Base-by-base conservation (phyloP, 169 alveolate species). In the Cryptosporidium viatorum region DNA sequence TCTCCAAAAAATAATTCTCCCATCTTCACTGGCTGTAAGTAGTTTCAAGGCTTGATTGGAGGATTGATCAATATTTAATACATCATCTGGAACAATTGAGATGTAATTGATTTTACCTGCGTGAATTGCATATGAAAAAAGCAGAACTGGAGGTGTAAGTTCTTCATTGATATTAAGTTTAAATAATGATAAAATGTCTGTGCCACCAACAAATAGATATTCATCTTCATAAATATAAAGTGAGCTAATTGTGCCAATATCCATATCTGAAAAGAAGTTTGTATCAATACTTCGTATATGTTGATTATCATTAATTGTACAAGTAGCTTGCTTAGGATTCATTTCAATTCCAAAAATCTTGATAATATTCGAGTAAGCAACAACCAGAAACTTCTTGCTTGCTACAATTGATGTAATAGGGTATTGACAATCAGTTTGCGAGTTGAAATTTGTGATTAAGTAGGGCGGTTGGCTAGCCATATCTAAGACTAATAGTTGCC, bases 401-500 rank as follows among this genome's bases (percentile, higher is more conserved):
- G 41, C 50, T 21, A 41, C 52, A 59, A 80, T 80, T n/a, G 70
- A 80, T 16, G 89, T 60, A 29, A 80, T 58, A 26, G 71, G 69
- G 29, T 33, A 37, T 80, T 67, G 35, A 29, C 58, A 80, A 23
- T 58, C 70, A 5, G 8, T 18, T 41, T 69, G 68, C 7, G 73
- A 43, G 18, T 23, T 80, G 26, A 80, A 14, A n/a, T 65, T 45
- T 23, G 89, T 48, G 4, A 65, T 80, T 23, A 60, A 35, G 59
- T 80, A 80, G 26, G 89, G 89, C 16, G 89, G 89, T 39, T 80
- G 89, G 45, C 80, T 60, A 29, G n/a, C 35, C 89, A 80, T 80
- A 62, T 80, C 89, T 80, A 80, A 43, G 16, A 80, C 74, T 43
- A 80, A 26, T 14, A 80, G 16, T 29, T 41, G 73, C 10, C 89